Evolutionary conservation across 305 asterid genomes (phyloP).

Genomic region (Solanum aculeatissimum): DNA sequence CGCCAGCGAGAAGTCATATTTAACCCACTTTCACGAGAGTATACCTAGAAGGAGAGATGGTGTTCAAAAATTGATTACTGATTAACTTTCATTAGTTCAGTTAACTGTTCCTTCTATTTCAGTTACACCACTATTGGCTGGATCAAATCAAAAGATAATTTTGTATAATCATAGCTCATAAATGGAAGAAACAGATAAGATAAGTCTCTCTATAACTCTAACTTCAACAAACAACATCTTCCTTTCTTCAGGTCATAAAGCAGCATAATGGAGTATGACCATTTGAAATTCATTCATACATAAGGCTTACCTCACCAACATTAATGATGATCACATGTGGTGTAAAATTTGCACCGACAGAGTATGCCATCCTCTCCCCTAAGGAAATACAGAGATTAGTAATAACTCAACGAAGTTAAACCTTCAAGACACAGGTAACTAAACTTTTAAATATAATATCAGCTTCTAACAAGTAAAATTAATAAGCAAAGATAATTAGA

Average conservation of each 20-base stretch:
- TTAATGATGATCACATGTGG: constrained; percentile 81
- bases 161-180: background rate
- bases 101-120: background rate
- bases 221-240: background rate
- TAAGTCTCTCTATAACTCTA: background rate
- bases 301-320: constrained; percentile 68
- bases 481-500: background rate
- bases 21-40: background rate
- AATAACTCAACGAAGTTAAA: constrained; percentile 1
- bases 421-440: background rate
- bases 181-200: background rate
- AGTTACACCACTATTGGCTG: background rate
- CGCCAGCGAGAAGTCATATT: background rate
- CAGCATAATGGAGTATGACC: background rate
- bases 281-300: background rate
- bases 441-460: background rate
- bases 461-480: background rate
- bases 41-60: background rate
- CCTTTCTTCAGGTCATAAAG: background rate
- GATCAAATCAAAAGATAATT: background rate
- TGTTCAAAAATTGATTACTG: background rate
- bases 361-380: constrained; percentile 36
- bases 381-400: constrained; percentile 6
- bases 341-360: constrained; percentile 60
- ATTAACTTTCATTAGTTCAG: background rate